Conservation (phyloP, 768 basidiomycete genomes). For the Termitomyces sp. region DNA sequence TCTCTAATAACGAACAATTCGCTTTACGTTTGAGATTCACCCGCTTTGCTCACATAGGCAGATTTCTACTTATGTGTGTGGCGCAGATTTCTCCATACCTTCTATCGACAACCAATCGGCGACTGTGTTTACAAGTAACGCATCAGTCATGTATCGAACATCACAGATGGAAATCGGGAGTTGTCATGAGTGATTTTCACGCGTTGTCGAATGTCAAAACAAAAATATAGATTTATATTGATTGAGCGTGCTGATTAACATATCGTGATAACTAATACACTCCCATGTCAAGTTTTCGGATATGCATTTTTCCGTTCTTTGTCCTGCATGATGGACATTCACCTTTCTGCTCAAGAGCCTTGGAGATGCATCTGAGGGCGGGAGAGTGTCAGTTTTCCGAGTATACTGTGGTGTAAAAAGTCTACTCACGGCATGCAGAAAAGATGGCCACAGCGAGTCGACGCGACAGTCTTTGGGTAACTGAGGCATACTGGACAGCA, state of each 20-base stretch:
- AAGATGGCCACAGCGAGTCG: constrained; percentile 11
- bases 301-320: background rate
- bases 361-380: constrained; percentile 4
- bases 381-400: background rate
- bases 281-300: constrained; percentile 7
- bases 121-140: fast-evolving
- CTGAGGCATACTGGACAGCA: constrained; percentile 8
- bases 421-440: constrained; percentile 8
- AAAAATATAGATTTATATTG: background rate
- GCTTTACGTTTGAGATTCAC: background rate
- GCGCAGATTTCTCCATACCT: background rate
- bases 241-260: background rate
- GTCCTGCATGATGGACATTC: constrained; percentile 8
- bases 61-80: background rate
- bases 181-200: too few species aligned
- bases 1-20: too few species aligned
- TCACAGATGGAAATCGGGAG: background rate
- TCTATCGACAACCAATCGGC: too few species aligned
- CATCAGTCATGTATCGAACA: too few species aligned
- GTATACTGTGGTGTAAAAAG: too few species aligned
- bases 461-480: background rate
- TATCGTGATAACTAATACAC: background rate
- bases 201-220: background rate
- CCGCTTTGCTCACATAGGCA: background rate
- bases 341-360: constrained; percentile 6